phyloP scores from a whole-genome alignment of 805 yeast genomes.

The Myxozyma sirexii region DNA sequence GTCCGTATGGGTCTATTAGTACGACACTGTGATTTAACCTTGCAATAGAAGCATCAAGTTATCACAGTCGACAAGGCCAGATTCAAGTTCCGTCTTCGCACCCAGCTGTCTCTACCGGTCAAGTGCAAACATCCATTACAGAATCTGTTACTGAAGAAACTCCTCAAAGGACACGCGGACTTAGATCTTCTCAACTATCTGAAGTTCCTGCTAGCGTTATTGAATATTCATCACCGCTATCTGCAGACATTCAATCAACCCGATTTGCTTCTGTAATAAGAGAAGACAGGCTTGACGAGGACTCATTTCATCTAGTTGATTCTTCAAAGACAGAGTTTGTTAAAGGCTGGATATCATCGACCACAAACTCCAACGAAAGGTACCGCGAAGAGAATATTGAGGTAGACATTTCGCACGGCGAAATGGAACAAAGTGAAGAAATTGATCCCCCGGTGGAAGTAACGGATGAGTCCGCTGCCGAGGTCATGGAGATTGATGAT shows the following conservation, averaged over 20 bases:
- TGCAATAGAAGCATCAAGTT: neutral
- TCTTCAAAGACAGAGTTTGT: neutral
- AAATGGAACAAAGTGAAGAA: no score
- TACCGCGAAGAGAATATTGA: neutral
- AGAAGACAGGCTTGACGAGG: neutral
- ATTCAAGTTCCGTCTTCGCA: neutral
- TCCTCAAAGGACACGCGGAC: neutral
- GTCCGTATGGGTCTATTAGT: no score
- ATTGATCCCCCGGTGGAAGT: neutral
- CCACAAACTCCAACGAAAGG: neutral
- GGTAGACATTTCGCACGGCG: no score
- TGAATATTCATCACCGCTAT: neutral
- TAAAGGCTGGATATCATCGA: slow-evolving; percentile 8
- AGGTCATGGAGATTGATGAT: neutral
- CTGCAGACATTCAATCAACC: neutral
- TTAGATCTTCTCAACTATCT: neutral
- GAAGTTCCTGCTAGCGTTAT: slow-evolving; percentile 3
- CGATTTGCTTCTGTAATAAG: neutral
- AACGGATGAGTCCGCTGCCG: neutral
- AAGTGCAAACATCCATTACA: neutral
- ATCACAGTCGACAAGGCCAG: neutral
- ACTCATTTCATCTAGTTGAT: neutral
- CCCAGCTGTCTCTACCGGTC: neutral
- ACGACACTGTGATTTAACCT: neutral
- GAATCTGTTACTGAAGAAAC: neutral